Conservation (phyloP, 169 alveolate genomes). For the Perkinsus olseni region DNA sequence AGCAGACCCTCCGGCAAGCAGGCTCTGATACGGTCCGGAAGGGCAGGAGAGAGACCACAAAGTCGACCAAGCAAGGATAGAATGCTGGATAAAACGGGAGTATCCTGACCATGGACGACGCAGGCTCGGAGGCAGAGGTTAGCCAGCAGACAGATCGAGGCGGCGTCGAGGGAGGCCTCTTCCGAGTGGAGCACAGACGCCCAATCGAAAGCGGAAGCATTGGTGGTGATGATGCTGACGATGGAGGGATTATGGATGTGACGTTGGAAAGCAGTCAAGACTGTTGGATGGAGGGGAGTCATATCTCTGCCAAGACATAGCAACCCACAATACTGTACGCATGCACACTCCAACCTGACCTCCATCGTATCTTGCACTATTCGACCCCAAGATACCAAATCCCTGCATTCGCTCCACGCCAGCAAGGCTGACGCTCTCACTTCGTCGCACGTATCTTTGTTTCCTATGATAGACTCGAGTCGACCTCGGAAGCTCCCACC, state of each 20-base stretch:
- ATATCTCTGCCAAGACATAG: neutral
- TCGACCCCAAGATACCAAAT: neutral
- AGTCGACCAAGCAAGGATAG: too few species aligned
- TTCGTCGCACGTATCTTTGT: neutral
- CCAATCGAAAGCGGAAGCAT: neutral
- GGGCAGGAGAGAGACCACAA: too few species aligned
- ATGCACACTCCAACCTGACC: neutral
- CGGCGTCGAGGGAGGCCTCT: neutral
- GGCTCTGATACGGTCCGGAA: too few species aligned
- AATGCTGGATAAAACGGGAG: too few species aligned
- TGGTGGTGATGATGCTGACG: neutral
- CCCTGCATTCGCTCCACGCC: neutral
- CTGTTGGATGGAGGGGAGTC: neutral
- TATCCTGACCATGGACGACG: too few species aligned
- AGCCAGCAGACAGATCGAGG: too few species aligned
- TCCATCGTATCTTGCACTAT: neutral
- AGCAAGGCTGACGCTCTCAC: neutral
- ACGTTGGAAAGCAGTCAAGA: neutral
- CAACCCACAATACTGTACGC: neutral
- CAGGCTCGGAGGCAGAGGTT: too few species aligned
- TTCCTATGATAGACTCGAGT: neutral
- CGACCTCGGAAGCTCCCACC: neutral
- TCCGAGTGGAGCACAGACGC: neutral
- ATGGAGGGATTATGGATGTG: neutral
- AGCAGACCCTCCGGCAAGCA: too few species aligned